These are phyloP conservation scores for Poteriospumella lacustris DNA, from an alignment of 108 stramenopile genomes.

Conservation along the genomic window DNA sequence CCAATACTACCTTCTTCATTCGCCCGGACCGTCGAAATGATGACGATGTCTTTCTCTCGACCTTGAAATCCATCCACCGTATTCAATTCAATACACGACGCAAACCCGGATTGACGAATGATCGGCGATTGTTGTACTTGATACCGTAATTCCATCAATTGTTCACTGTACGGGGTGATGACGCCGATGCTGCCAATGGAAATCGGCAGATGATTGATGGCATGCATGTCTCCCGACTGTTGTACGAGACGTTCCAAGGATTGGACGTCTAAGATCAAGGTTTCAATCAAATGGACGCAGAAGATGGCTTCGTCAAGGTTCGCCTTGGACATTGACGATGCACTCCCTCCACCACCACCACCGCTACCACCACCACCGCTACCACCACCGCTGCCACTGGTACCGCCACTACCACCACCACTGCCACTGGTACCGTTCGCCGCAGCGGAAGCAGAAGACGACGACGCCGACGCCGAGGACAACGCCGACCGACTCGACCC, in stretches of 20 bases:
- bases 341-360: constrained; percentile 13
- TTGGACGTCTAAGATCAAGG: constrained; percentile 22
- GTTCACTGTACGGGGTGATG: constrained; percentile 53
- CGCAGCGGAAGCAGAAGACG: too few species aligned
- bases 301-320: constrained; percentile 39
- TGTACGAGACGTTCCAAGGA: constrained; percentile 29
- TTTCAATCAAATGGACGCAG: constrained; percentile 39
- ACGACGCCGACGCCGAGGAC: too few species aligned
- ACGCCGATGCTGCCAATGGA: constrained; percentile 33
- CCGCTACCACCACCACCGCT: too few species aligned
- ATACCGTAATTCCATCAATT: constrained; percentile 36
- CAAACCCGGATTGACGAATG: neutral
- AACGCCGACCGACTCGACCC: neutral
- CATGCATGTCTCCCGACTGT: neutral
- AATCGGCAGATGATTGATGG: neutral
- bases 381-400: too few species aligned
- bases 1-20: constrained; percentile 43
- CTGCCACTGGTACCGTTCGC: too few species aligned
- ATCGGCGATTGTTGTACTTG: constrained; percentile 43
- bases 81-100: constrained; percentile 66
- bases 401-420: too few species aligned
- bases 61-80: constrained; percentile 92
- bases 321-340: constrained; percentile 31
- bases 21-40: constrained; percentile 79
- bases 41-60: constrained; percentile 80